Evolutionary conservation across 2,329 filamentous ascomycete genomes (phyloP).

Genomic region (Pseudopithomyces chartarum): DNA sequence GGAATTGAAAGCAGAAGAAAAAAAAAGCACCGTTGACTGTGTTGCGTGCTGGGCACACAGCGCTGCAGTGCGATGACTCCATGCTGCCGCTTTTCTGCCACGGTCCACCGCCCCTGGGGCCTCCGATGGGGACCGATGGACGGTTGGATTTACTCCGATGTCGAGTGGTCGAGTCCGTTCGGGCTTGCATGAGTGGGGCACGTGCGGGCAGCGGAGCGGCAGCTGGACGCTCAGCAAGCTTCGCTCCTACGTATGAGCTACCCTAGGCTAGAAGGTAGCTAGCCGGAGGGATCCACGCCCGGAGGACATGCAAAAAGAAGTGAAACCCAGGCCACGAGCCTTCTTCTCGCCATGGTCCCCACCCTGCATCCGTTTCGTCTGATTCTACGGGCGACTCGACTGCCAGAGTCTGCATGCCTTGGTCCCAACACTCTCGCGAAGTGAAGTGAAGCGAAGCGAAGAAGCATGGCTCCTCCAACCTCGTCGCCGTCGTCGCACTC

Average conservation of each 20-base stretch:
- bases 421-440: background rate
- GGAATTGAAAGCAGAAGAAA: conserved; percentile 21
- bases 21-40: conserved; percentile 8
- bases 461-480: conserved; percentile 24
- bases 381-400: conserved; percentile 20
- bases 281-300: background rate
- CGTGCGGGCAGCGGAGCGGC: conserved; percentile 26
- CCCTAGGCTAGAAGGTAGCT: background rate
- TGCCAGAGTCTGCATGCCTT: conserved; percentile 7
- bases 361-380: conserved; percentile 9
- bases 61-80: conserved; percentile 29
- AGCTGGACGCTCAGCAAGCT: conserved; percentile 13
- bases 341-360: conserved; percentile 20
- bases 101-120: conserved; percentile 1
- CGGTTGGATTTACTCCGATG: conserved; percentile 4
- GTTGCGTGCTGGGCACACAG: background rate
- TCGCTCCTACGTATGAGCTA: too few relatives aligned
- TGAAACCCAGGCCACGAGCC: background rate
- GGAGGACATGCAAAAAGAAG: background rate
- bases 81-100: conserved; percentile 25
- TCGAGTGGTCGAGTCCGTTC: conserved; percentile 14
- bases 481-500: conserved; percentile 24
- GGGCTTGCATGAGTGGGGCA: conserved; percentile 19
- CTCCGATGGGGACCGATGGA: too few relatives aligned
- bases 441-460: background rate